These are phyloP conservation scores for Fusarium foetens DNA, from an alignment of 2,329 filamentous ascomycete species.

Conservation along the genomic window DNA sequence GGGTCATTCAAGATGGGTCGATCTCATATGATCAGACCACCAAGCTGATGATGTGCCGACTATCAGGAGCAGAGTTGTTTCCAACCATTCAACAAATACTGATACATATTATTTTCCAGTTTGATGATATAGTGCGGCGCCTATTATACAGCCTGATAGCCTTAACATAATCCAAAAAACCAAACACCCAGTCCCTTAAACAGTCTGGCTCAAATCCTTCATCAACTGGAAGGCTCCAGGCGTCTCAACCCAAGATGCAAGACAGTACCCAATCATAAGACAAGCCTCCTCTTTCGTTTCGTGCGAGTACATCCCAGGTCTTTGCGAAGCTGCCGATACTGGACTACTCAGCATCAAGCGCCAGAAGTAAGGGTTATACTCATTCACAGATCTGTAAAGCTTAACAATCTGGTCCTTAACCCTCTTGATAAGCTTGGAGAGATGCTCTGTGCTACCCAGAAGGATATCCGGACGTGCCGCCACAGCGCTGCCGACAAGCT, in stretches of 20 bases:
- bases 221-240: constrained; percentile 15
- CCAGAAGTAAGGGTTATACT: constrained; percentile 38
- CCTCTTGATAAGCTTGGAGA: background rate
- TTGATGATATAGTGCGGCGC: rapidly evolving
- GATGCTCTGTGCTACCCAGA: background rate
- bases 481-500: constrained; percentile 26
- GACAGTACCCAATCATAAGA: constrained; percentile 4
- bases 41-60: too few species aligned
- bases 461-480: constrained; percentile 8
- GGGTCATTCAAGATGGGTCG: too few species aligned
- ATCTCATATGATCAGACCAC: background rate
- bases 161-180: rapidly evolving
- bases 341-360: constrained; percentile 17
- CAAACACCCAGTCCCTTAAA: rapidly evolving
- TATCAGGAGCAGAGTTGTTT: background rate
- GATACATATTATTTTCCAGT: background rate
- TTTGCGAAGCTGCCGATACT: background rate
- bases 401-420: constrained; percentile 26
- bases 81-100: rapidly evolving
- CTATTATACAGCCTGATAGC: background rate
- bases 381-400: constrained; percentile 21
- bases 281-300: constrained; percentile 28
- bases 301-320: constrained; percentile 14
- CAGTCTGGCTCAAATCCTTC: background rate
- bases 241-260: constrained; percentile 37